Base-by-base conservation (phyloP, 805 yeast genomes). In the Brettanomyces sp. region DNA sequence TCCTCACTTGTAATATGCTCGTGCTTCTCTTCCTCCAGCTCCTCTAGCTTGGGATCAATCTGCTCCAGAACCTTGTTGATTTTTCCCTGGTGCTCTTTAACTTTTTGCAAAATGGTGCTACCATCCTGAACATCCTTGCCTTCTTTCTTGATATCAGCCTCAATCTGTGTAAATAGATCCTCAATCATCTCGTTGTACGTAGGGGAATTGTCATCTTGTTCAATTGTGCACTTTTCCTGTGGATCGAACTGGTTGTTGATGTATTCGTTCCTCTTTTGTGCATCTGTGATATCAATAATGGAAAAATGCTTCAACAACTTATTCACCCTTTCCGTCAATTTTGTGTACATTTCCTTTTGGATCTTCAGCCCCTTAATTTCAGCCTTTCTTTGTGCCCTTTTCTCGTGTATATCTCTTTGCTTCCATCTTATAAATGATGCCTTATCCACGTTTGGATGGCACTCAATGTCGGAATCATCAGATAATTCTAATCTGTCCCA, bases 361-460 rank as follows among this genome's bases (percentile, higher is more conserved):
- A 85, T 75, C 51, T 82, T 80, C 42, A 90, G 71, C 32, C 85
- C 79, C 50, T 76, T 78, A 59, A 89, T 85, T 56, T 91, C 90
- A 39, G 77, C 75, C 57, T 84, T 83, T 58, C 95, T 70, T 60
- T 86, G 86, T 37, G 73, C 76, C 51, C 99, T 80, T 65, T 89
- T 84, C 60, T 91, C 96, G 62, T 93, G 99, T 52, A 93, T 93
- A 55, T 90, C 96, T 58, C 95, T 84, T 67, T 93, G 99, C 61
- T 88, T 91, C 99, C 98, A 91, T 49, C 80, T 78, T 56, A 93
- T 87, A 54, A 93, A 91, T 1, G 98, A 90, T 36, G 69, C 70
- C 62, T 93, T 93, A 64, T 93, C 99, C 32, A 93, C 99, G 60
- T 93, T 93, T 49, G 98, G 99, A 62, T 93, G 99, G 13, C 91